phyloP scores from a whole-genome alignment of 2,329 filamentous ascomycete species.

The Metarhizium album region DNA sequence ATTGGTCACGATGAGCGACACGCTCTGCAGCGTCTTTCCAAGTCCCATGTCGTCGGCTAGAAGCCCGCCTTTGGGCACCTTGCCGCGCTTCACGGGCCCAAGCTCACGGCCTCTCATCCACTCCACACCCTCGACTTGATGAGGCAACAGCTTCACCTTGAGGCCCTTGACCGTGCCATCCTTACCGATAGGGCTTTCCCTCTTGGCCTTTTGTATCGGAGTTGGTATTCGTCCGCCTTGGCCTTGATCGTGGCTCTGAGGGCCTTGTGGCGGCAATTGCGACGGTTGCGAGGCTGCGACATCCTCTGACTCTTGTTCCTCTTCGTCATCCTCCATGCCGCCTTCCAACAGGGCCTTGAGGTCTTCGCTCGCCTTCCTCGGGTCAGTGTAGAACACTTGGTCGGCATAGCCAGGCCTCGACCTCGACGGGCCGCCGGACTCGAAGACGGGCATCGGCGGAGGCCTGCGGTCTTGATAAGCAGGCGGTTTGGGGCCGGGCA shows the following conservation, averaged over 20 bases:
- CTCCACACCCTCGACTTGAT: slow-evolving; percentile 85
- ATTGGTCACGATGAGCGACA: slow-evolving; percentile 79
- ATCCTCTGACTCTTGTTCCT: slow-evolving; percentile 29
- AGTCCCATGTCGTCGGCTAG: slow-evolving; percentile 96
- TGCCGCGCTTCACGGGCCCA: slow-evolving; percentile 70
- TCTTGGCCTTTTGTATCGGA: slow-evolving; percentile 12
- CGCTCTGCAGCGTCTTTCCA: slow-evolving; percentile 91
- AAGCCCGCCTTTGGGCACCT: slow-evolving; percentile 82
- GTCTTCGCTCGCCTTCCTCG: slow-evolving; percentile 61
- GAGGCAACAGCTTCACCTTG: slow-evolving; percentile 77
- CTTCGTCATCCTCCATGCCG: slow-evolving; percentile 62
- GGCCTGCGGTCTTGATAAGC: slow-evolving; percentile 36
- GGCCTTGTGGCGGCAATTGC: not conserved
- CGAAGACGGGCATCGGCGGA: slow-evolving; percentile 36
- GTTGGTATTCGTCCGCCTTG: slow-evolving; percentile 7
- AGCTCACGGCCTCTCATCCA: slow-evolving; percentile 96
- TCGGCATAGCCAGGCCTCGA: slow-evolving; percentile 20
- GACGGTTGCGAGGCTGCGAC: not conserved
- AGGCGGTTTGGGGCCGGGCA: slow-evolving; percentile 37
- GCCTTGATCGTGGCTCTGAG: slow-evolving; percentile 1
- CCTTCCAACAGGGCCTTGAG: slow-evolving; percentile 76
- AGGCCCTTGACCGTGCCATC: slow-evolving; percentile 61
- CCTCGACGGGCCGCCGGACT: slow-evolving; percentile 22
- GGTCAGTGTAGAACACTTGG: slow-evolving; percentile 55
- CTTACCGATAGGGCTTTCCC: slow-evolving; percentile 19